Evolutionary conservation across 164 flowering plant genomes (phyloP).

Genomic region (Santalum album): DNA sequence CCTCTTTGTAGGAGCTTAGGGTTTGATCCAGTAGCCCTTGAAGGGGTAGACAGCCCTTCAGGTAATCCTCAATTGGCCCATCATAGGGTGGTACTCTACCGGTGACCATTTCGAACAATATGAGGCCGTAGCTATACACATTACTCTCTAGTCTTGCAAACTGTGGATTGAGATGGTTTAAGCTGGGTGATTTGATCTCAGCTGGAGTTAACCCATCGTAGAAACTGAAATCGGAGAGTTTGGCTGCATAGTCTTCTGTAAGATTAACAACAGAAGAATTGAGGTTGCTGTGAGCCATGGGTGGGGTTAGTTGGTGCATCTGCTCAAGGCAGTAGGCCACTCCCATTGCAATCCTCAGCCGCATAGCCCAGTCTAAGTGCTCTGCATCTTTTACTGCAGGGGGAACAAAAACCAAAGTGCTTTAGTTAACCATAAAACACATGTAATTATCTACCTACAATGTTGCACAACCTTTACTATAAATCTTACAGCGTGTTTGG

Average conservation of each 20-base stretch:
- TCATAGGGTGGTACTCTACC: conserved; percentile 45
- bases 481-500: no score
- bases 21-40: conserved; percentile 59
- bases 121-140: conserved; percentile 57
- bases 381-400: conserved; percentile 78
- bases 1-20: conserved; percentile 32
- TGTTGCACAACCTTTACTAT: no score
- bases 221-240: conserved; percentile 50
- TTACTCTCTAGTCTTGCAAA: conserved; percentile 26
- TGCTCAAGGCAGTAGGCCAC: conserved; percentile 71
- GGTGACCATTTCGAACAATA: conserved; percentile 58
- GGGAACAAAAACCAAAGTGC: conserved; percentile 3
- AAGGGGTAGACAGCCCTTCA: conserved; percentile 23
- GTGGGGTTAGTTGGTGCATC: conserved; percentile 63
- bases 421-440: no score
- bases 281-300: conserved; percentile 37
- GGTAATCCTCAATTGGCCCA: conserved; percentile 30
- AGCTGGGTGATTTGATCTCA: conserved; percentile 16
- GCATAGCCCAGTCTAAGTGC: conserved; percentile 64
- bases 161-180: conserved; percentile 11
- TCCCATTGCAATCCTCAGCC: conserved; percentile 75
- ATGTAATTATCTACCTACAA: no score
- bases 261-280: conserved; percentile 49
- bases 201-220: conserved; percentile 26
- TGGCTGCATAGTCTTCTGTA: conserved; percentile 78